Evolutionary conservation across 495 filamentous ascomycete genomes (phyloP).

Genomic region (Thermothielavioides terrestris): DNA sequence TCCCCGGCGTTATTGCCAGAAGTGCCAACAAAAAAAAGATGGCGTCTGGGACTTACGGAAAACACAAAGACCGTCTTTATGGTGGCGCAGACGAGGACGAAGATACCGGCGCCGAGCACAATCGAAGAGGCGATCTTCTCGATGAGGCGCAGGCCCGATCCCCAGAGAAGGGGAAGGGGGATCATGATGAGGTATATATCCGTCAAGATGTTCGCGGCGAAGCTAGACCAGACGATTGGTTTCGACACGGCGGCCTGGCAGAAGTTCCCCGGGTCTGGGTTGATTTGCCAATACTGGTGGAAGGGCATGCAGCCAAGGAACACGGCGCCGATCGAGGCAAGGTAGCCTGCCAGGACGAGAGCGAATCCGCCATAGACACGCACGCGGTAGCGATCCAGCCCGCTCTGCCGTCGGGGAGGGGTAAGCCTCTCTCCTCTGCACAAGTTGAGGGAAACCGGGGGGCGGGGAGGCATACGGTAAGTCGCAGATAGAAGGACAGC

Average conservation of each 20-base stretch:
- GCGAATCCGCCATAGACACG: conserved; percentile 47
- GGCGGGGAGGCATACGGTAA: conserved; percentile 29
- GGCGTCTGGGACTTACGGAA: conserved; percentile 25
- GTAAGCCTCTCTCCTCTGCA: neutral
- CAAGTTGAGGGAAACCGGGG: neutral
- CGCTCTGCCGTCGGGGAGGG: conserved; percentile 13
- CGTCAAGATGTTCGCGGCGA: conserved; percentile 36
- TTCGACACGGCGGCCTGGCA: conserved; percentile 42
- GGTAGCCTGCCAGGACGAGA: conserved; percentile 40
- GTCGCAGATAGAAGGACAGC: conserved; percentile 48
- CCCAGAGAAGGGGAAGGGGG: conserved; percentile 45
- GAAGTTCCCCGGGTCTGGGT: conserved; percentile 42
- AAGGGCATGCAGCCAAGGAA: conserved; percentile 46
- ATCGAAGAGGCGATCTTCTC: conserved; percentile 42
- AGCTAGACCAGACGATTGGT: conserved; percentile 36
- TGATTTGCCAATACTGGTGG: conserved; percentile 44
- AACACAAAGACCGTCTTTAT: conserved; percentile 42
- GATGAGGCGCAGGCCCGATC: conserved; percentile 32
- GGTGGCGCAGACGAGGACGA: conserved; percentile 43
- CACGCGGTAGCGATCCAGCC: conserved; percentile 36
- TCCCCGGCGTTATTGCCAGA: conserved; percentile 26
- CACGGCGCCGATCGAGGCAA: conserved; percentile 44
- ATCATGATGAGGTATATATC: conserved; percentile 44
- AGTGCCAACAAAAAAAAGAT: neutral
- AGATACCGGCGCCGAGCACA: conserved; percentile 41